A percentile compares a stretch with the other conserved stretches of the same genome.
Evolutionary conservation across 208 protist species (phyloP).

Genomic region (Trypanosoma scelopori): DNA sequence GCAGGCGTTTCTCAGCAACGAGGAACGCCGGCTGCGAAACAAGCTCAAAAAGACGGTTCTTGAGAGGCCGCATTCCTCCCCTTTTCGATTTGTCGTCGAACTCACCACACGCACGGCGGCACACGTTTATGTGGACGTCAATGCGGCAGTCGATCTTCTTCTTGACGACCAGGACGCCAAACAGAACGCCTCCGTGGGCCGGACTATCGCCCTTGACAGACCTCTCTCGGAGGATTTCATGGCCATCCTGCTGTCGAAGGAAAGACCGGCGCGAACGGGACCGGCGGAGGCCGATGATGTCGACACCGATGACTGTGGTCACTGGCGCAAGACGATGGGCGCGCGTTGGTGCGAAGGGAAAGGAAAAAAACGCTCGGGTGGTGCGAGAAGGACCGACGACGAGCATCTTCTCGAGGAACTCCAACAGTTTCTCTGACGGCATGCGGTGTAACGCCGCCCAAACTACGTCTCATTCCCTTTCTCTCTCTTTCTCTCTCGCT

Average conservation of each 20-base stretch:
- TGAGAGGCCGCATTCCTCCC: constrained; percentile 69
- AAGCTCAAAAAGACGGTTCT: constrained; percentile 86
- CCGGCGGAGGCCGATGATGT: not conserved
- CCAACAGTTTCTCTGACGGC: constrained; percentile 7
- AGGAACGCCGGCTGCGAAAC: constrained; percentile 72
- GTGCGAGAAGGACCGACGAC: constrained; percentile 19
- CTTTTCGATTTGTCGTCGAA: constrained; percentile 85
- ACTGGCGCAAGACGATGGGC: constrained; percentile 26
- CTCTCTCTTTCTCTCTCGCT: too few relatives aligned
- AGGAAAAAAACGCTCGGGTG: not conserved
- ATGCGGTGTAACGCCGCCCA: not conserved
- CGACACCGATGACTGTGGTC: constrained; percentile 16
- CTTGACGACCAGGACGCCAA: constrained; percentile 72
- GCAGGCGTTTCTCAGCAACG: constrained; percentile 89
- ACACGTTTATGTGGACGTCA: constrained; percentile 81
- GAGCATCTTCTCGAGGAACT: constrained; percentile 24
- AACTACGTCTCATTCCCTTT: too few relatives aligned
- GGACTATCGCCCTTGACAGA: constrained; percentile 34
- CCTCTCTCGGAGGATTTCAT: constrained; percentile 35
- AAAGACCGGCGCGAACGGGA: not conserved
- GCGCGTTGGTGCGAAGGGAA: not conserved
- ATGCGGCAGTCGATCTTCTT: constrained; percentile 78
- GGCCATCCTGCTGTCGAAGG: not conserved
- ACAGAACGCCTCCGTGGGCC: constrained; percentile 45
- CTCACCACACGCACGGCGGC: constrained; percentile 48